A percentile compares a stretch with the other conserved stretches of the same genome.
Evolutionary conservation across 148 eudicot genomes (phyloP).

Genomic region (Polygonum maritimum): DNA sequence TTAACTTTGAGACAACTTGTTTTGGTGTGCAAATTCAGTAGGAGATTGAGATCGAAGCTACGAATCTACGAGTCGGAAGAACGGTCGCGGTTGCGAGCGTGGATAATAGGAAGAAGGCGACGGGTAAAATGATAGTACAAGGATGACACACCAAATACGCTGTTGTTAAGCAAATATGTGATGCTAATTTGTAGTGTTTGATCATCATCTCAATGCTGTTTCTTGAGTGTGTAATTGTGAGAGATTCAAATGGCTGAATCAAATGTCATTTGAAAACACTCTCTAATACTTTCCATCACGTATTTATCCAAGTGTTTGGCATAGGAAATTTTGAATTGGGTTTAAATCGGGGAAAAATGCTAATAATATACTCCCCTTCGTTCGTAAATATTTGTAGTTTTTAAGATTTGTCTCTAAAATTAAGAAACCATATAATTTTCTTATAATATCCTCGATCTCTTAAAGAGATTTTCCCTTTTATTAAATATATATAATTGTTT

Average conservation of each 20-base stretch:
- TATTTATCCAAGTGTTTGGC: too few species aligned
- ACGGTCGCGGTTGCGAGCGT: constrained; percentile 75
- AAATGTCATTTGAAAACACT: constrained; percentile 47
- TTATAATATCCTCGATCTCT: too few species aligned
- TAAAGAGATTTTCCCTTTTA: too few species aligned
- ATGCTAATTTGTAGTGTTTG: neutral
- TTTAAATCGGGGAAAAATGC: too few species aligned
- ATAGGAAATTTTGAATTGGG: too few species aligned
- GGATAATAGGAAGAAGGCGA: constrained; percentile 62
- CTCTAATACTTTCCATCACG: neutral
- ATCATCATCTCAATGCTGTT: neutral
- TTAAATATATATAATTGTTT: too few species aligned
- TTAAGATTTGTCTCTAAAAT: too few species aligned
- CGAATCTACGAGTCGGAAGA: constrained; percentile 67
- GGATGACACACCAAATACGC: constrained; percentile 94
- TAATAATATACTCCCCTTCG: too few species aligned
- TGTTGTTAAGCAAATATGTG: constrained; percentile 39
- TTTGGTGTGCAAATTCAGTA: constrained; percentile 34
- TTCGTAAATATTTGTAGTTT: too few species aligned
- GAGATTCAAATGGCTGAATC: neutral
- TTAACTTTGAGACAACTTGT: too few species aligned
- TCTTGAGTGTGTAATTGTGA: neutral
- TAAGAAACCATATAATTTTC: too few species aligned
- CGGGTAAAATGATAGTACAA: constrained; percentile 73
- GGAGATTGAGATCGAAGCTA: constrained; percentile 82